phyloP scores from a whole-genome alignment of 2,329 filamentous ascomycete genomes.

The Pseudocercospora musae region DNA sequence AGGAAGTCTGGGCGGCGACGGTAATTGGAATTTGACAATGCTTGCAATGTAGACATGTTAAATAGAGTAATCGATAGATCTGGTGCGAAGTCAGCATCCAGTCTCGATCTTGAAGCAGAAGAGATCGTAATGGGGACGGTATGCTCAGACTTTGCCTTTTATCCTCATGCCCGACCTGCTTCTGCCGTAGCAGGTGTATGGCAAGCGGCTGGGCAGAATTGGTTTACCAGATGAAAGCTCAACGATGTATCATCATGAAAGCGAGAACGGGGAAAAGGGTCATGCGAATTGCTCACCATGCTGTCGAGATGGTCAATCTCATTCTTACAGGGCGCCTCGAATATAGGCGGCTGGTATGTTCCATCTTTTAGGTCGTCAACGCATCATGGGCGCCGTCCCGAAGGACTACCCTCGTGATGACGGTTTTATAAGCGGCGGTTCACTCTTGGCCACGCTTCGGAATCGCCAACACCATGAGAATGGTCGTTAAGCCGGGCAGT shows the following conservation, averaged over 20 bases:
- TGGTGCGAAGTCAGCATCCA: not conserved
- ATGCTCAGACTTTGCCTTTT: constrained; percentile 48
- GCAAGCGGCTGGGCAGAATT: constrained; percentile 47
- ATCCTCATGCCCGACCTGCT: constrained; percentile 52
- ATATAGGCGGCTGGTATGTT: constrained; percentile 41
- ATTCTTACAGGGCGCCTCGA: not conserved
- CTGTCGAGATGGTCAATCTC: not conserved
- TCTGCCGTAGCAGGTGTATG: constrained; percentile 33
- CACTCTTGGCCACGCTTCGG: constrained; percentile 69
- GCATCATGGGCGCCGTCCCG: constrained; percentile 60
- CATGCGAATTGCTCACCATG: not conserved
- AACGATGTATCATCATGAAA: constrained; percentile 28
- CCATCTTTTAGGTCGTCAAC: constrained; percentile 66
- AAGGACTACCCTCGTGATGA: constrained; percentile 66
- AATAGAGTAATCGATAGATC: not conserved
- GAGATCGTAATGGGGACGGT: not conserved
- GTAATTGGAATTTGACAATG: not conserved
- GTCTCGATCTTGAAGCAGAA: not conserved
- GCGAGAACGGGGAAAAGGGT: not conserved
- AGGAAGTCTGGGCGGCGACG: not conserved
- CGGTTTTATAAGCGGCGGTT: constrained; percentile 74
- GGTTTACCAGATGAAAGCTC: constrained; percentile 48
- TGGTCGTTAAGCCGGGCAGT: constrained; percentile 47
- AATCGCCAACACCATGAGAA: constrained; percentile 59
- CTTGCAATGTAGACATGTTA: not conserved